Base-by-base conservation (phyloP, 805 yeast species). In the Priceomyces fermenticarens region DNA sequence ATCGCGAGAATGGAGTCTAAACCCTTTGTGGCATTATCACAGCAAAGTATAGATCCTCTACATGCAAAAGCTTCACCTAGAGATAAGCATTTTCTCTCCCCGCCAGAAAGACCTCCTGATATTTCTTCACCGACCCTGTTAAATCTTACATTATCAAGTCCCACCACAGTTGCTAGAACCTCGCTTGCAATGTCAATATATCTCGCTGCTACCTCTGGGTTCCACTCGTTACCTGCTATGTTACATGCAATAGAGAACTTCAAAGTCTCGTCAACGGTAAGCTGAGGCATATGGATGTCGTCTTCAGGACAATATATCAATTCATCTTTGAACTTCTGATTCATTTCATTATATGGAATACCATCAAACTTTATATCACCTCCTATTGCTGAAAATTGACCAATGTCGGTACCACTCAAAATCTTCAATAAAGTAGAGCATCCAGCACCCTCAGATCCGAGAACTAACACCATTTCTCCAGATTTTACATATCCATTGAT, bases 281-380 rank as follows among this genome's bases (percentile, higher is more conserved):
- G 66, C 48, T 81, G 82, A 10, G 93, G 91, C 65, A 83, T 83
- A 60, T 85, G 93, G 44, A 75, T 75, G 56, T 85, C 93, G 42
- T 81, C 63, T 60, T 77, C 83, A 29, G 81, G 81, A 50, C 77
- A 77, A 56, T 79, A 79, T 34, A 79, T 63, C 36, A 79, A 62
- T 48, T 78, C 86, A 25, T 78, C 71, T 48, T 76, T 77, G 64
- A 70, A 84, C 30, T 67, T 57, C 44, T 70, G 58, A 64, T 81
- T 65, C 82, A 85, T 80, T 46, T 81, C 85, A 27, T 63, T 48
- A 53, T 77, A 83, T 12, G 70, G 55, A 38, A 83, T 65, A 36
- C 87, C 86, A 55, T 81, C 86, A 53, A 82, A 85, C 5, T 68
- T 52, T 43, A 85, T 60, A 13, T 53, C 55, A 20, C 64, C 63